phyloP scores from a whole-genome alignment of 768 basidiomycete genomes.

The Psilocybe tampanensis region DNA sequence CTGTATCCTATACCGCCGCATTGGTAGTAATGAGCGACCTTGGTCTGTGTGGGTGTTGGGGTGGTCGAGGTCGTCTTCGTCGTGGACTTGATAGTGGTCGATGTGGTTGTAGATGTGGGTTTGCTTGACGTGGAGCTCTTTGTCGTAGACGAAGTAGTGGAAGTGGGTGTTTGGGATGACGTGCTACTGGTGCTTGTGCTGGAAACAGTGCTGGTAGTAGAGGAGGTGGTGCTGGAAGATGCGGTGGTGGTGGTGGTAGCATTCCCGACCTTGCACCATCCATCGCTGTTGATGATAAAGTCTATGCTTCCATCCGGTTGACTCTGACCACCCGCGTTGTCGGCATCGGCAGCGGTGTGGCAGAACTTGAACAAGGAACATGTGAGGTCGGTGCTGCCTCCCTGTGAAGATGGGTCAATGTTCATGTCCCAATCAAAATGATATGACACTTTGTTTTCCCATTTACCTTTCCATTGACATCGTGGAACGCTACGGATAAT shows the following conservation, averaged over 20 bases:
- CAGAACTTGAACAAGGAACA: constrained; percentile 35
- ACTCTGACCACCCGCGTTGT: constrained; percentile 34
- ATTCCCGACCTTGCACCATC: constrained; percentile 30
- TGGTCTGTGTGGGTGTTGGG: not conserved
- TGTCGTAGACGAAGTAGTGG: not conserved
- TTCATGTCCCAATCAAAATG: not conserved
- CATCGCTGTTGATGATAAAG: constrained; percentile 33
- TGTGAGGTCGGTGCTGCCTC: constrained; percentile 36
- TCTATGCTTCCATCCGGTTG: constrained; percentile 35
- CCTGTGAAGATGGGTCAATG: constrained; percentile 24
- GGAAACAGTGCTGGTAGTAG: too few relatives aligned
- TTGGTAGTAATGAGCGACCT: constrained; percentile 13
- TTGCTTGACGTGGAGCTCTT: not conserved
- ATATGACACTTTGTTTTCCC: not conserved
- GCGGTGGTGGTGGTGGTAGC: constrained; percentile 3
- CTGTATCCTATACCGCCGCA: constrained; percentile 13
- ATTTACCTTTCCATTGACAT: constrained; percentile 37
- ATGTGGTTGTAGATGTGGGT: not conserved
- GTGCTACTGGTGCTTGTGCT: not conserved
- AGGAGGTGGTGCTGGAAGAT: not conserved
- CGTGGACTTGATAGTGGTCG: not conserved
- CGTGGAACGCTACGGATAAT: constrained; percentile 41
- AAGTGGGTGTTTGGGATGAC: not conserved
- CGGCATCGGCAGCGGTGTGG: constrained; percentile 30
- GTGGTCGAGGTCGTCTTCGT: constrained; percentile 5